Conservation (phyloP, 2,329 filamentous ascomycete species). For the Penicillium verrucosum region DNA sequence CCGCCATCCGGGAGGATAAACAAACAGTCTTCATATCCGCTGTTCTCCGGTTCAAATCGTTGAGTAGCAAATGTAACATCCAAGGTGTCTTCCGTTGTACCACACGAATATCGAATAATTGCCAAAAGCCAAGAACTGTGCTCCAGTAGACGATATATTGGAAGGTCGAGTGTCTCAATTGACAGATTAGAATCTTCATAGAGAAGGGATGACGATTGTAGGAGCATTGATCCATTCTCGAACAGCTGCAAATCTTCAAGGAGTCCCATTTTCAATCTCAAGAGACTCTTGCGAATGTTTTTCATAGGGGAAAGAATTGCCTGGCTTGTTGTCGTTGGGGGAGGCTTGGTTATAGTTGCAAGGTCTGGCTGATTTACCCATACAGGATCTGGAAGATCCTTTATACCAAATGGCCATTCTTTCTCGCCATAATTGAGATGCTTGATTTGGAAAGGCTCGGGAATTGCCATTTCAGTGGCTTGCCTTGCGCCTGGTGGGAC, state of each 20-base stretch:
- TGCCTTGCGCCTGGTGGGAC: background rate
- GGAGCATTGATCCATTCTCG: background rate
- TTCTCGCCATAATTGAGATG: background rate
- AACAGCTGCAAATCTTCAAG: constrained; percentile 16
- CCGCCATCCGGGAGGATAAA: background rate
- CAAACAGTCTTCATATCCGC: background rate
- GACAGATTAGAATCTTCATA: background rate
- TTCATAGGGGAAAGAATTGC: background rate
- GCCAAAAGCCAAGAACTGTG: constrained; percentile 16
- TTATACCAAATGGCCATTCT: background rate
- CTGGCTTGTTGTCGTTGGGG: background rate
- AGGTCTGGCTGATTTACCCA: background rate
- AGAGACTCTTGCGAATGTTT: constrained; percentile 4
- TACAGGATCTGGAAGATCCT: background rate
- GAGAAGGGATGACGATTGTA: background rate
- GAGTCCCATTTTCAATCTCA: constrained; percentile 14
- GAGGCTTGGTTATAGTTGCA: background rate
- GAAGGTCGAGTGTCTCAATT: constrained; percentile 12
- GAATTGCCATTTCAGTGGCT: background rate
- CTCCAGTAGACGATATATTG: constrained; percentile 16
- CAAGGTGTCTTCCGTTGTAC: background rate
- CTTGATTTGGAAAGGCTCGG: background rate
- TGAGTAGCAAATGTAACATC: background rate
- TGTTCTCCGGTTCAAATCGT: background rate
- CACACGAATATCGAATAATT: constrained; percentile 6